A percentile compares a stretch with the other conserved stretches of the same genome.
Conservation (phyloP, 768 basidiomycete species). For the Clitopilus hobsonii region DNA sequence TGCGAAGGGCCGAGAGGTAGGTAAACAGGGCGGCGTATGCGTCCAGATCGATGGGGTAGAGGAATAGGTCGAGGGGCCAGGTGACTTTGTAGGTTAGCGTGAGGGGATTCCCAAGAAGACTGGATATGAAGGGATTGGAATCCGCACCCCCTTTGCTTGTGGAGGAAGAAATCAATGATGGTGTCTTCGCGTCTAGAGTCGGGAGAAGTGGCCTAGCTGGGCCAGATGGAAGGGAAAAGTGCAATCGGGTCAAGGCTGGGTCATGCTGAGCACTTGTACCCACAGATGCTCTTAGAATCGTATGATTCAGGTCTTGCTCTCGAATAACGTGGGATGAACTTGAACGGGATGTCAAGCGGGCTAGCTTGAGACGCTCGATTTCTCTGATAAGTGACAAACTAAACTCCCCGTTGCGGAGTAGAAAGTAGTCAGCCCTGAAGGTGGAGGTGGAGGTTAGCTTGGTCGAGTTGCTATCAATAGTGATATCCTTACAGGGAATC, state of each 20-base stretch:
- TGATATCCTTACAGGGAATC: constrained; percentile 68
- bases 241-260: constrained; percentile 64
- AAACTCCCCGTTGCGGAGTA: constrained; percentile 86
- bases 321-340: constrained; percentile 73
- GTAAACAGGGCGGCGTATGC: constrained; percentile 76
- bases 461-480: too few relatives aligned
- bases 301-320: constrained; percentile 87
- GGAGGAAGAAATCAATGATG: constrained; percentile 35
- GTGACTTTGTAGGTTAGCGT: constrained; percentile 64
- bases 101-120: constrained; percentile 77
- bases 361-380: constrained; percentile 77
- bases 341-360: constrained; percentile 65
- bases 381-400: constrained; percentile 80
- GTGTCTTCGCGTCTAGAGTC: constrained; percentile 16
- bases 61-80: constrained; percentile 90
- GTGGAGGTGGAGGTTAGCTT: constrained; percentile 9
- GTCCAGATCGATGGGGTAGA: constrained; percentile 68
- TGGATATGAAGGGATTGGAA: constrained; percentile 58
- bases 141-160: constrained; percentile 25
- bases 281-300: constrained; percentile 80
- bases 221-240: constrained; percentile 75
- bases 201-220: constrained; percentile 72
- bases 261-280: constrained; percentile 89
- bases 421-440: constrained; percentile 80
- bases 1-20: constrained; percentile 79